Percentiles rank a stretch among this genome's conserved stretches.
Evolutionary conservation across 192 early-diverging fungal species (phyloP).

Genomic region (Haplosporangium gracile): DNA sequence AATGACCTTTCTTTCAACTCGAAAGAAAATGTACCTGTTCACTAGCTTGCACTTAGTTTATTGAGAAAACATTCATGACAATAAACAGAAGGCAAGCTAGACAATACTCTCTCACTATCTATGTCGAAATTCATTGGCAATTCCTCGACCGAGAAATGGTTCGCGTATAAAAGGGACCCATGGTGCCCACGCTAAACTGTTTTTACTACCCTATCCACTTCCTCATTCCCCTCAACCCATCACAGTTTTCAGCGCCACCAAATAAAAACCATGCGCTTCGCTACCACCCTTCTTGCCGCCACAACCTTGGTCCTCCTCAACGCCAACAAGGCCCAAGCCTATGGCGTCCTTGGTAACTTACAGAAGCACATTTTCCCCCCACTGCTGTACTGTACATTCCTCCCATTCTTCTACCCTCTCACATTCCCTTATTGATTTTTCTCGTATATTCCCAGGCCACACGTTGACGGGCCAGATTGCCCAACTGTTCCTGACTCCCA

Average conservation of each 20-base stretch:
- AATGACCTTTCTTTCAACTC: too few relatives aligned
- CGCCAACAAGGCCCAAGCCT: conserved; percentile 31
- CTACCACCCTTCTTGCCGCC: neutral
- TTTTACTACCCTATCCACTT: neutral
- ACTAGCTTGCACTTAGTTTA: too few relatives aligned
- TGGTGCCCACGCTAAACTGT: neutral
- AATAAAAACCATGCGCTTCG: conserved; percentile 22
- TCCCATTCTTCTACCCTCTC: neutral
- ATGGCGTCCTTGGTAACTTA: conserved; percentile 23
- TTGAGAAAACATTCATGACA: too few relatives aligned
- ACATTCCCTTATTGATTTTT: neutral
- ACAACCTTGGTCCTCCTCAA: conserved; percentile 26
- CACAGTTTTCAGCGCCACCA: neutral
- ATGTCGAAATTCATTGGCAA: too few relatives aligned
- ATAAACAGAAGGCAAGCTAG: too few relatives aligned
- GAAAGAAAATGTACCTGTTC: too few relatives aligned
- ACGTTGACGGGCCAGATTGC: conserved; percentile 57
- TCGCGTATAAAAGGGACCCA: neutral
- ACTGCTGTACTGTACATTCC: too few relatives aligned
- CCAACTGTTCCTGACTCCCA: conserved; percentile 55
- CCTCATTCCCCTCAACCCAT: neutral
- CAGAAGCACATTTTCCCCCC: neutral
- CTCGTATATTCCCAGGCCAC: conserved; percentile 33
- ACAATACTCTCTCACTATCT: too few relatives aligned
- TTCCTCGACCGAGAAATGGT: too few relatives aligned